Evolutionary conservation across 139 green algal species (phyloP).

Genomic region (Chloropicon primus): DNA sequence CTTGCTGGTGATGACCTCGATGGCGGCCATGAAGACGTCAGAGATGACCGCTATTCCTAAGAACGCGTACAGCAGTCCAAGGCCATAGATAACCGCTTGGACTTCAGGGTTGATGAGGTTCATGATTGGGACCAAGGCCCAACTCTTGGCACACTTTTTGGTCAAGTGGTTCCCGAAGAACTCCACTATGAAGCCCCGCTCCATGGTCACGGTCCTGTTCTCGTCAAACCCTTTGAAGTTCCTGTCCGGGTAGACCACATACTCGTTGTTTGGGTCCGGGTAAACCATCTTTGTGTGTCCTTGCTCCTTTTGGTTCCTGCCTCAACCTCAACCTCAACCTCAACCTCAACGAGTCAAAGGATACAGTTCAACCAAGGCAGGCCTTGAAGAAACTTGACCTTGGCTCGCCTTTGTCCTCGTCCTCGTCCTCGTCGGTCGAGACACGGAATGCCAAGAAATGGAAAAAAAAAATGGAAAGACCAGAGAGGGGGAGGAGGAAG

Average conservation of each 20-base stretch:
- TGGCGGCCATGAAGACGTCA: conserved; percentile 27
- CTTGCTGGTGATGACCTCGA: conserved; percentile 23
- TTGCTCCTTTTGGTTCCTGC: no score
- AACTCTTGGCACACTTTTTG: neutral
- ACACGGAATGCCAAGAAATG: no score
- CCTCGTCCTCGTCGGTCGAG: no score
- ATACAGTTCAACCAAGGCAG: no score
- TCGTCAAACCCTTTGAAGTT: neutral
- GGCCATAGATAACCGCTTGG: conserved; percentile 5
- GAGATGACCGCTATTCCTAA: conserved; percentile 21
- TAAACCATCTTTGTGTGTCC: neutral
- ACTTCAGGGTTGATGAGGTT: neutral
- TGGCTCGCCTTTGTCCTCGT: no score
- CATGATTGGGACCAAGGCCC: neutral
- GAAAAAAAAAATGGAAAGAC: no score
- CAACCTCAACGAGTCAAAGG: no score
- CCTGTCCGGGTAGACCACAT: neutral
- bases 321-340: no score
- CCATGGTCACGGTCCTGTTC: neutral
- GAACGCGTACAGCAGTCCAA: conserved; percentile 12
- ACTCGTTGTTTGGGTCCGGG: neutral
- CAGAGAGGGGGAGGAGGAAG: no score
- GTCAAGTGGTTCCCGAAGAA: neutral
- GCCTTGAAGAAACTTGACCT: no score
- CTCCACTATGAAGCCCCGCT: neutral